These are phyloP conservation scores for Colletotrichum horii DNA, from an alignment of 2,329 filamentous ascomycete genomes.

Conservation along the genomic window DNA sequence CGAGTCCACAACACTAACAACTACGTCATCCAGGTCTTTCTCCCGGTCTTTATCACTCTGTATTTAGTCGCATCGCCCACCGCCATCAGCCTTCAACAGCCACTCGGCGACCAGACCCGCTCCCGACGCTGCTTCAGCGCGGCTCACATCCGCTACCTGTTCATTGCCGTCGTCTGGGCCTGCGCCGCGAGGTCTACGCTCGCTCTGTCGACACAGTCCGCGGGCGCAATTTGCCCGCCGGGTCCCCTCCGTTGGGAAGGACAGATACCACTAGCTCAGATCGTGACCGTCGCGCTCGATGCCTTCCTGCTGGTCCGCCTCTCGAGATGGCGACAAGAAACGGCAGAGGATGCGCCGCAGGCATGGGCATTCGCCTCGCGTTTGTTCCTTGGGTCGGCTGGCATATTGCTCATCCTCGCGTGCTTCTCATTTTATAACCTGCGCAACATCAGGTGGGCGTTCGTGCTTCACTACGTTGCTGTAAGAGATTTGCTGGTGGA, in stretches of 20 bases:
- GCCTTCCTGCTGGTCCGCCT: constrained; percentile 32
- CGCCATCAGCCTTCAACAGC: constrained; percentile 26
- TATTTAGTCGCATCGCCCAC: constrained; percentile 25
- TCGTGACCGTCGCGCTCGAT: constrained; percentile 32
- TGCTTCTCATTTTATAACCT: constrained; percentile 31
- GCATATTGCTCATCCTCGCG: constrained; percentile 27
- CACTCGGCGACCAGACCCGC: constrained; percentile 21
- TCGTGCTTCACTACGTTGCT: constrained; percentile 31
- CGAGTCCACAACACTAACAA: not conserved
- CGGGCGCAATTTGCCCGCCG: constrained; percentile 34
- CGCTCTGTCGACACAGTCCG: constrained; percentile 26
- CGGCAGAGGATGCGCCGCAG: constrained; percentile 24
- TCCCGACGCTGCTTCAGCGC: constrained; percentile 5
- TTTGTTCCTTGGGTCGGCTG: constrained; percentile 27
- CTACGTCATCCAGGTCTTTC: constrained; percentile 30
- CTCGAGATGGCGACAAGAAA: constrained; percentile 29
- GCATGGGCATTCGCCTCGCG: constrained; percentile 28
- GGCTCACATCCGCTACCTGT: constrained; percentile 21
- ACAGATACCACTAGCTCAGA: constrained; percentile 33
- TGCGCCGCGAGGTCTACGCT: constrained; percentile 32
- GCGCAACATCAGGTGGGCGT: constrained; percentile 31
- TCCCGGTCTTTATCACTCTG: constrained; percentile 32
- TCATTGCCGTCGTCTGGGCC: constrained; percentile 35
- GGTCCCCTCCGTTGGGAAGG: constrained; percentile 28
- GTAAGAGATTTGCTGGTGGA: constrained; percentile 34